Base-by-base conservation (phyloP, 129 eudicot species). In the Flaveria robusta region DNA sequence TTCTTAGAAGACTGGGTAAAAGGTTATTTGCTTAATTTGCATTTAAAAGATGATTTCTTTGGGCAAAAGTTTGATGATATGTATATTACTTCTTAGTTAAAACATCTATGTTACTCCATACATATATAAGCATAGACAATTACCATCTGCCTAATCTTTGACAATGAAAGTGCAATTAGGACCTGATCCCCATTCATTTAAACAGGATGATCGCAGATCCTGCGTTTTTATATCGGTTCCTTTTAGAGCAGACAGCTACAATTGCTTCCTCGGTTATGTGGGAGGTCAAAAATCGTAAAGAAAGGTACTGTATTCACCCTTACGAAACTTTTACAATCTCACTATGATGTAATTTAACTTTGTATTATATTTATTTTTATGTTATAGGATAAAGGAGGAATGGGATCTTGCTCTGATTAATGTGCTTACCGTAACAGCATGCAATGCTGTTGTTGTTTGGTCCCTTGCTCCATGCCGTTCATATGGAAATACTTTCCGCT, bases 351-450 rank as follows among this genome's bases (percentile, higher is more conserved):
- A 43, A 46, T n/a, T 54, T 66, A 45, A 74, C 10, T 1, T 19
- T 34, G 7, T 34, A 5, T 34, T 34, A 2, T 18, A 55, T 14
- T 7, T 13, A 42, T 65, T 11, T 69, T 71, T 46, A 16, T 26
- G 15, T 24, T 68, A 39, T 77, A 89, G 96, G 89, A 77, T 92
- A 74, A 94, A 89, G 86, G 83, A 95, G 74, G 99, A 95, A 69
- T 95, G 99, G 99, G 99, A 95, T 87, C 93, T 95, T 75, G 99
- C 99, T 54, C 90, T 95, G 52, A 81, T 95, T 34, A 94, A 94
- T 24, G 96, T 94, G 69, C 94, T 94, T 29, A 91, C 99, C 1
- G 96, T 84, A 63, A 80, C 99, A 15, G 92, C 99, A 75, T 94
- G 99, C 89, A 94, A 94, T 80, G 90, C 96, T 26, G 43, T 85